phyloP scores from a whole-genome alignment of 306 rosid genomes.

The Luffa acutangula region DNA sequence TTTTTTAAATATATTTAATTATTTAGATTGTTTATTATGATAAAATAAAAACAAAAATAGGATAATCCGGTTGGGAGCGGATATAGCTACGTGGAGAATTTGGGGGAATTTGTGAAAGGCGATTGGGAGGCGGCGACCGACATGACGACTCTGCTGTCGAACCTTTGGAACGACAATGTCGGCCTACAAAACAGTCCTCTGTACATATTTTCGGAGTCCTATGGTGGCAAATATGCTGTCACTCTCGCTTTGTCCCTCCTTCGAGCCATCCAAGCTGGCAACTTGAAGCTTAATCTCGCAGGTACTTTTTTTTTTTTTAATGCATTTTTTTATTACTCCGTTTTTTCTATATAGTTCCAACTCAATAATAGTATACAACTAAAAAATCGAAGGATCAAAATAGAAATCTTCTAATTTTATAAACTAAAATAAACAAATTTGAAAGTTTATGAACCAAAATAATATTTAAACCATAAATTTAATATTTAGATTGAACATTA shows the following conservation, averaged over 20 bases:
- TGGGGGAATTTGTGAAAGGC: constrained; percentile 36
- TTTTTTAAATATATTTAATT: not conserved
- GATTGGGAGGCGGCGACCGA: constrained; percentile 77
- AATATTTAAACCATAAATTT: too few species aligned
- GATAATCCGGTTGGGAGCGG: constrained; percentile 96
- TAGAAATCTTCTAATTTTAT: too few species aligned
- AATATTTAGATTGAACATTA: too few species aligned
- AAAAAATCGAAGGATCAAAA: too few species aligned
- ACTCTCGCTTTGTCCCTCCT: constrained; percentile 58
- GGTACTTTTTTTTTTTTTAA: constrained; percentile 21
- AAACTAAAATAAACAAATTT: too few species aligned
- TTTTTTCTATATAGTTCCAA: too few species aligned
- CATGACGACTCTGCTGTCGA: constrained; percentile 47
- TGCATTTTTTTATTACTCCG: too few species aligned
- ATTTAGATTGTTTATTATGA: not conserved
- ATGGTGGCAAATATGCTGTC: constrained; percentile 84
- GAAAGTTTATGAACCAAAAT: too few species aligned
- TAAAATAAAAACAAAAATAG: constrained; percentile 17
- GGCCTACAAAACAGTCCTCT: constrained; percentile 69
- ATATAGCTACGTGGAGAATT: constrained; percentile 72
- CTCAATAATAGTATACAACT: too few species aligned
- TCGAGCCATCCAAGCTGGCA: constrained; percentile 41
- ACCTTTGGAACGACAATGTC: constrained; percentile 37
- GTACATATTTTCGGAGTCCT: constrained; percentile 76
- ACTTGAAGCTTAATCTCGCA: constrained; percentile 49